Percentiles rank a stretch among this genome's conserved stretches.
These are phyloP conservation scores for Collybia sordida DNA, from an alignment of 768 basidiomycete species.

Conservation along the genomic window DNA sequence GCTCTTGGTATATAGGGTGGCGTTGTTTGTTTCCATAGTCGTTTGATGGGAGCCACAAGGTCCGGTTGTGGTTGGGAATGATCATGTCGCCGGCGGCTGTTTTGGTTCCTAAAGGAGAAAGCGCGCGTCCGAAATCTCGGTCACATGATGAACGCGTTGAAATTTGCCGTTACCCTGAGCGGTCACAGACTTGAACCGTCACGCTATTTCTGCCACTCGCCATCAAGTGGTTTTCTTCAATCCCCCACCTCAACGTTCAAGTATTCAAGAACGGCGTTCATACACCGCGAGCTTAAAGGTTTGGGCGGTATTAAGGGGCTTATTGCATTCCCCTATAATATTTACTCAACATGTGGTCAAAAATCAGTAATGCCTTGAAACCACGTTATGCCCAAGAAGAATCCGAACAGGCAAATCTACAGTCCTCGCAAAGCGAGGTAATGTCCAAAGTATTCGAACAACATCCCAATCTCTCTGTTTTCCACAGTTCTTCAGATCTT, in stretches of 20 bases:
- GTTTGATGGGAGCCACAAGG: neutral
- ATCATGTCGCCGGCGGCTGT: too few relatives aligned
- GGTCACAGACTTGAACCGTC: slow-evolving; percentile 11
- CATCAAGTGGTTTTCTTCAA: slow-evolving; percentile 1
- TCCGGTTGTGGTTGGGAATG: neutral
- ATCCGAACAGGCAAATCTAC: slow-evolving; percentile 19
- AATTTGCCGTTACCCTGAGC: slow-evolving; percentile 13
- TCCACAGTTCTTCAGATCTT: slow-evolving; percentile 38
- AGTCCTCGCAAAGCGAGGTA: slow-evolving; percentile 38
- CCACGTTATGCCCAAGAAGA: slow-evolving; percentile 30
- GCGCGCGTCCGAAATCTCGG: slow-evolving; percentile 11
- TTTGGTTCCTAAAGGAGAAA: too few relatives aligned
- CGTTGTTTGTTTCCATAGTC: neutral
- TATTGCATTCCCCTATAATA: neutral
- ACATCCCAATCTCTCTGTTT: slow-evolving; percentile 61
- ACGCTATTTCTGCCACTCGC: slow-evolving; percentile 11
- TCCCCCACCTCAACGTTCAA: neutral
- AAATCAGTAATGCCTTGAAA: slow-evolving; percentile 57
- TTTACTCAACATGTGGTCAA: slow-evolving; percentile 54
- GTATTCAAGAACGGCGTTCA: too few relatives aligned
- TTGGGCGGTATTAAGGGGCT: neutral
- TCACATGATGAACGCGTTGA: slow-evolving; percentile 22
- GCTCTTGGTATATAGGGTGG: too few relatives aligned
- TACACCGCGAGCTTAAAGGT: neutral
- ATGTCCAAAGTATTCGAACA: slow-evolving; percentile 55